Evolutionary conservation across 2,329 filamentous ascomycete species (phyloP), one percentile per base, ranked within the genome.

Genomic region (Tolypocladium inflatum): DNA sequence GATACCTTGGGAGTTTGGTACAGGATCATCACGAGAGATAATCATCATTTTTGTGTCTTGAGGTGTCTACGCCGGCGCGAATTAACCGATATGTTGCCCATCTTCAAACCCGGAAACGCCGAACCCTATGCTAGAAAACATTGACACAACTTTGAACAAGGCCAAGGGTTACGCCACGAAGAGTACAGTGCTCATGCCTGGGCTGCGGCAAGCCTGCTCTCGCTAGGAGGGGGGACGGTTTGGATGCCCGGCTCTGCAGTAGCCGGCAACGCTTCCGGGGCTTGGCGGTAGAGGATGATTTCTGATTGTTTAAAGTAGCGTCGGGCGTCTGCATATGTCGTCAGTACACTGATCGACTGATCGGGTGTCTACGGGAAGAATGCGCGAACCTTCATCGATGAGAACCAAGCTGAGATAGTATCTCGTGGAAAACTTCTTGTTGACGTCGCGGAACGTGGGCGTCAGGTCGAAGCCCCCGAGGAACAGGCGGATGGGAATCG

Each of bases 241-340:
- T 76, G 75, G 54, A 69, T 73, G 63, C 73, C 75, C 48, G 75
- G 72, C 54, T 64, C 64, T 51, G 64, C 64, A 52, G 64, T 63
- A 57, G 68, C 57, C 38, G 68, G 66, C 3, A 67, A 62, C 30
- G 80, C 75, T 62, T 87, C 84, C 8, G 84, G 83, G 21, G 84
- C 80, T 72, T 97, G 94, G 63, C 94, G 87, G 78, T 89, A 97
- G 56, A 99, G 86, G 59, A 97, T 92, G 71, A 99, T 99, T 77
- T 99, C 94, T 56, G 91, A 97, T 74, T 99, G 94, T 75, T 99
- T 99, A 78, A 99, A 99, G 77, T 99, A 99, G 67, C 94, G 86
- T 67, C 94, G 86, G 55, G 94, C 94, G 73, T 99, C 94, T 92
- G 70, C 1, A 23, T 51, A 54, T n/a, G 21, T 39, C 43, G 60